A percentile compares a stretch with the other conserved stretches of the same genome.
phyloP scores from a whole-genome alignment of 2,329 filamentous ascomycete genomes.

The Diaporthe capsici region DNA sequence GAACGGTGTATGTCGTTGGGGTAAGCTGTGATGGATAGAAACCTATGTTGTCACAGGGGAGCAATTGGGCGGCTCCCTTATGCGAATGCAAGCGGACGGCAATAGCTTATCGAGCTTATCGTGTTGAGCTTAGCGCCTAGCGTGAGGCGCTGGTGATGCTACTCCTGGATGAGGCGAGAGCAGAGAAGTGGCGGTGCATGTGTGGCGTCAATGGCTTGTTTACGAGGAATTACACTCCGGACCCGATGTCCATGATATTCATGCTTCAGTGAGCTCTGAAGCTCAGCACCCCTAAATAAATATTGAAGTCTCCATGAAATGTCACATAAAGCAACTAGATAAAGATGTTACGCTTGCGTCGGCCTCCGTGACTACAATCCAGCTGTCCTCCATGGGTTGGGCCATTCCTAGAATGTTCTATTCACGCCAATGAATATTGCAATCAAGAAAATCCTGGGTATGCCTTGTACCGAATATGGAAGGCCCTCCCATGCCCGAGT shows the following conservation, averaged over 20 bases:
- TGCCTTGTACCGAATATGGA: neutral
- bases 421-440: neutral
- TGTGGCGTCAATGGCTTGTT: constrained; percentile 7
- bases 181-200: constrained; percentile 14
- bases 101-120: constrained; percentile 26
- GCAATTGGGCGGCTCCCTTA: constrained; percentile 13
- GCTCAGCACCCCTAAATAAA: neutral
- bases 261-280: neutral
- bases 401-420: neutral
- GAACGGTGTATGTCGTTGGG: neutral
- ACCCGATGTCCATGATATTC: neutral
- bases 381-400: too few relatives aligned
- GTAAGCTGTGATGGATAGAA: neutral
- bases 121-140: constrained; percentile 17
- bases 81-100: constrained; percentile 8
- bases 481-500: neutral
- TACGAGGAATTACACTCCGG: neutral
- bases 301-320: too few relatives aligned
- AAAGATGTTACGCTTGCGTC: neutral
- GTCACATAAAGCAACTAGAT: too few relatives aligned
- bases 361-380: neutral
- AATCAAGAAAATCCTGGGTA: neutral
- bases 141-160: constrained; percentile 15
- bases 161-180: neutral
- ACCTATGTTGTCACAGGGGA: constrained; percentile 28